A percentile compares a stretch with the other conserved stretches of the same genome.
These are phyloP conservation scores for Fusarium solani-melongenae DNA, from an alignment of 2,329 filamentous ascomycete genomes.

Conservation along the genomic window DNA sequence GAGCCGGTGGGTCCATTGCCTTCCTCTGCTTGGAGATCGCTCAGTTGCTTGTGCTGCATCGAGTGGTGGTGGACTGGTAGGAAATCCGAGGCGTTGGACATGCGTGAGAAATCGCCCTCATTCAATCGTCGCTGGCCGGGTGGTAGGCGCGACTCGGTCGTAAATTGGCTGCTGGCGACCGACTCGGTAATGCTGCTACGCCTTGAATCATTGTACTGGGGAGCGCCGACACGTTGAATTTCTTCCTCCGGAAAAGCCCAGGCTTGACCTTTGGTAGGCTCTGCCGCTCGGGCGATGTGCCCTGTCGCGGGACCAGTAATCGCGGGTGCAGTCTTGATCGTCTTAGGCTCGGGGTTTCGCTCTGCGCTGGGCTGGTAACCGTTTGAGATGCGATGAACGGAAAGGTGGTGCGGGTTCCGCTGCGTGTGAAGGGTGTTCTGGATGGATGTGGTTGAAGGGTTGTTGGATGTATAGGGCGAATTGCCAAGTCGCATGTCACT, in stretches of 20 bases:
- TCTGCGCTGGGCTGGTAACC: constrained; percentile 71
- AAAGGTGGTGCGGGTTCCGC: constrained; percentile 67
- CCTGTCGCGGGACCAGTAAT: constrained; percentile 77
- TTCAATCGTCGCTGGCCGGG: constrained; percentile 78
- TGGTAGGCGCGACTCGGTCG: constrained; percentile 77
- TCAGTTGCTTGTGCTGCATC: constrained; percentile 79
- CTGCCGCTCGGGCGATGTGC: constrained; percentile 76
- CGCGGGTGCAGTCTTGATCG: constrained; percentile 75
- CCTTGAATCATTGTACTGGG: constrained; percentile 71
- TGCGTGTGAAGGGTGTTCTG: constrained; percentile 77
- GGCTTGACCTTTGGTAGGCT: constrained; percentile 83
- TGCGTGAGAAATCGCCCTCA: constrained; percentile 65
- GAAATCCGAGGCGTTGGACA: constrained; percentile 66
- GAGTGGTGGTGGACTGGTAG: constrained; percentile 77
- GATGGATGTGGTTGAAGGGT: constrained; percentile 80
- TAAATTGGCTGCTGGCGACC: constrained; percentile 82
- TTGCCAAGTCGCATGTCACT: constrained; percentile 75
- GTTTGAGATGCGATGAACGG: constrained; percentile 71
- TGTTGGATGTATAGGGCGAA: constrained; percentile 78
- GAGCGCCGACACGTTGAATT: constrained; percentile 62
- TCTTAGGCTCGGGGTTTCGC: constrained; percentile 66
- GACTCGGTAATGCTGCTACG: constrained; percentile 83
- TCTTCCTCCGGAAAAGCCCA: constrained; percentile 86
- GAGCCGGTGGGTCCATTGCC: constrained; percentile 61
- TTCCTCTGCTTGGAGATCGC: constrained; percentile 72